Evolutionary conservation across 2,329 filamentous ascomycete genomes (phyloP), one percentile per base, ranked within the genome.

Genomic region (Chalaropsis ovoidea): DNA sequence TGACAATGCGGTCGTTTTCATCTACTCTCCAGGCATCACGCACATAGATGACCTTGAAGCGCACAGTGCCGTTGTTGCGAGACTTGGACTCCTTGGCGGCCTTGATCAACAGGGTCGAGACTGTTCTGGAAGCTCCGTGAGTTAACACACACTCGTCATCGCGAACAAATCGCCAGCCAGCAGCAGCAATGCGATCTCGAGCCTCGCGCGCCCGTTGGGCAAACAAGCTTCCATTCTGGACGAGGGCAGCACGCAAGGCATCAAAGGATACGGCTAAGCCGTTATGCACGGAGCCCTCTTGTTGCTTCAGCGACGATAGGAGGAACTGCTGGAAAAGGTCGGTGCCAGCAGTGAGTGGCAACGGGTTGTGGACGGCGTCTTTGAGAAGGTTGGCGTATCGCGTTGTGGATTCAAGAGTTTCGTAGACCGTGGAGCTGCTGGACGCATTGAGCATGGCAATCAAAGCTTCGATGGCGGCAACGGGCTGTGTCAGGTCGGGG

Each of bases 241-340:
- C 80, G 35, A 97, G 81, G 76, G 96, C 90, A 72, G 86, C 85
- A 69, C 89, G 82, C 65, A 95, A 88, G 62, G 87, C 84, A 69
- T 92, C 88, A 75, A 97, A 97, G 73, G 88, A 65, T 2, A 68
- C 42, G 24, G 66, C 60, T 49, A 69, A 69, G 13, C 47, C 66
- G 71, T 72, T 74, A 60, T 73, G 72, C 62, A 47, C 39, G 7
- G 66, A 64, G 39, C 65, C 62, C 42, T 77, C 76, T 19, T 58
- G 54, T 69, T 81, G 79, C 76, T 82, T 82, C 73, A 87, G 80
- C 69, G 81, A 90, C 66, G 86, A 85, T 72, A 96, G 87, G 70
- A 99, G 84, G 76, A 95, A 97, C 74, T 93, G 88, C 74, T 94
- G 89, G 80, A 99, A 97, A 67, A 97, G 85, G 75, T 96, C 92